Evolutionary conservation across 2,329 filamentous ascomycete genomes (phyloP), one percentile per base, ranked within the genome.

Genomic region (Fusarium nisikadoi): DNA sequence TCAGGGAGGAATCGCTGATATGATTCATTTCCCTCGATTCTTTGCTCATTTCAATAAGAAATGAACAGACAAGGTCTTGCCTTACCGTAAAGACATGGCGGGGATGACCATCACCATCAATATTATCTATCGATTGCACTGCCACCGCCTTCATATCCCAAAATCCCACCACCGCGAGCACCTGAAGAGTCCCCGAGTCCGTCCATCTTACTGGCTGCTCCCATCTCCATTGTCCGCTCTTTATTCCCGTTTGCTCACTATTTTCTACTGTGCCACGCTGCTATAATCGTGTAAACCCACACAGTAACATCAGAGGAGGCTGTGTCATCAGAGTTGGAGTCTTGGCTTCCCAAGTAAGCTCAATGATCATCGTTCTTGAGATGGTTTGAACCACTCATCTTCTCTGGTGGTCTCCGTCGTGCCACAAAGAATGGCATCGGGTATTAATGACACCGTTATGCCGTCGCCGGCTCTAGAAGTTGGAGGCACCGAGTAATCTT

Each of bases 71-170:
- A 60, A 69, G 69, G 68, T 35, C 64, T 59, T 45, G 62, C 55
- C 62, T 60, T 45, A 29, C 43, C 50, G 25, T 23, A 35, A 33
- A 42, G 33, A 58, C 33, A 67, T 50, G 59, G 49, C 57, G 57
- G 70, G 61, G 65, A 62, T 46, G 56, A 67, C 47, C 47, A 61
- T 66, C 50, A 50, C 62, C 54, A 57, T 68, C 43, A 65, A 35
- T 53, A 65, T 43, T 39, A 68, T 69, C 35, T 68, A 57, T 54
- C 53, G 31, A 56, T 41, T 73, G 71, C 71, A 73, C 71, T 73
- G 71, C 71, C 71, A 73, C 71, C 71, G 57, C 71, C 71, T 33
- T 65, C 55, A 64, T 65, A 64, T 61, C 50, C 55, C 63, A 57
- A 58, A 45, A 45, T 60, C 45, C 65, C 68, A 61, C 58, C 54